Conservation (phyloP, 441 rosid species). For the Syzygium syzygioides region DNA sequence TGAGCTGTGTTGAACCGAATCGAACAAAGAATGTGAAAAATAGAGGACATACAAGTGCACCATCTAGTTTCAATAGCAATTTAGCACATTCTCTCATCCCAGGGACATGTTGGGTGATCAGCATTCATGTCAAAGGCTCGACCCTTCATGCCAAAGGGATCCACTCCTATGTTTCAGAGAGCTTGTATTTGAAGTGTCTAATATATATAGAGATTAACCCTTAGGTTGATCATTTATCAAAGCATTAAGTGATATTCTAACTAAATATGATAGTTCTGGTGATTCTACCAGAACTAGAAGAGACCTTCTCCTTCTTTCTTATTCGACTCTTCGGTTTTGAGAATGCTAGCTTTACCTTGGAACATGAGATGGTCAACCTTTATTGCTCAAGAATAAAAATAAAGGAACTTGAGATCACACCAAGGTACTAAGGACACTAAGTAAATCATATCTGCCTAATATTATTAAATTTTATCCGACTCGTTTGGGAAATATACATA, state of each 20-base stretch:
- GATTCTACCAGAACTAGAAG: not conserved
- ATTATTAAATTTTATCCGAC: not conserved
- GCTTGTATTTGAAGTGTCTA: not conserved
- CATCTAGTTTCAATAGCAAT: not conserved
- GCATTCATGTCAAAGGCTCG: not conserved
- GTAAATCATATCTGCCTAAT: not conserved
- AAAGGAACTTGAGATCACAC: not conserved
- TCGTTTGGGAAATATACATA: not conserved
- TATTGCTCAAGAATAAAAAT: not conserved
- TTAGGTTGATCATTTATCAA: not conserved
- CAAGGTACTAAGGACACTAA: not conserved
- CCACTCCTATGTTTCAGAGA: not conserved
- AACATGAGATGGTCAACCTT: not conserved
- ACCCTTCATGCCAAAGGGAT: not conserved
- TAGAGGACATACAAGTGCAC: not conserved
- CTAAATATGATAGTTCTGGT: not conserved
- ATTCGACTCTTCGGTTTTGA: accelerated
- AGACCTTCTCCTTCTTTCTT: not conserved
- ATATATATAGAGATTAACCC: not conserved
- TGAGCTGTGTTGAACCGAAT: not conserved
- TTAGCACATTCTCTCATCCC: not conserved
- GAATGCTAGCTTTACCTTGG: not conserved
- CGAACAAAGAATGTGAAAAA: not conserved
- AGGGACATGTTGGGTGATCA: not conserved
- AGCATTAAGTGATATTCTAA: not conserved